Evolutionary conservation across 352 stramenopile genomes (phyloP), one percentile per base, ranked within the genome.

Genomic region (Pythium guiyangense): DNA sequence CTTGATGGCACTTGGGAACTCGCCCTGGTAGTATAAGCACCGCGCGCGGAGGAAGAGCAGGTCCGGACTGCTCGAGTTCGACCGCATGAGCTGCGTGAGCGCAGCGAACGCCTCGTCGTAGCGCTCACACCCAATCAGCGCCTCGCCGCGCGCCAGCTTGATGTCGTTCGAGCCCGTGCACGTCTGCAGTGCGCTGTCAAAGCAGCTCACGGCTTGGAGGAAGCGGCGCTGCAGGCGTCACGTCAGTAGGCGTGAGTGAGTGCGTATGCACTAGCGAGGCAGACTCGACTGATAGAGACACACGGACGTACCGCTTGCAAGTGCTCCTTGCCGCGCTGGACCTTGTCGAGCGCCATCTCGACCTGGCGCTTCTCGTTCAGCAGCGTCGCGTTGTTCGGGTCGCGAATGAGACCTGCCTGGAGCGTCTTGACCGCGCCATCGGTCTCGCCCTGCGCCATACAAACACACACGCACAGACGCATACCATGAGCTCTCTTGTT

Each of bases 1-100:
- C 61, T 96, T 96, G 60, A 98, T 91, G 55, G 90, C 87, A 69
- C 87, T 96, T 6, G 92, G 73, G 59, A 98, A 90, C 64, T 97
- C 92, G 43, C 93, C 94, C 71, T 97, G 90, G 62, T 79, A 92
- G 64, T 97, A 97, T 51, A 98, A 69, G 62, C 88, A 97, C 27
- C 79, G 73, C 14, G 90, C 92, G 37, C 88, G 84, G 51, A 94
- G 56, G 59, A 88, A 93, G 18, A 98, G 66, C 52, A 98, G 66
- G 49, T 96, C 84, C 2, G 82, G 75, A 46, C 78, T 89, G 67
- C 75, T 86, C 47, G 84, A 85, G 65, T 94, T 77, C 48, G 81
- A 90, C 51, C 83, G 82, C 81, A 93, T 92, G 27, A 94, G 68
- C 66, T 92, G 79, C 57, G 86, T 92, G 20, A 92, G 62, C 40